Base-by-base conservation (phyloP, 78 protist species). In the Goniomonas avonlea region DNA sequence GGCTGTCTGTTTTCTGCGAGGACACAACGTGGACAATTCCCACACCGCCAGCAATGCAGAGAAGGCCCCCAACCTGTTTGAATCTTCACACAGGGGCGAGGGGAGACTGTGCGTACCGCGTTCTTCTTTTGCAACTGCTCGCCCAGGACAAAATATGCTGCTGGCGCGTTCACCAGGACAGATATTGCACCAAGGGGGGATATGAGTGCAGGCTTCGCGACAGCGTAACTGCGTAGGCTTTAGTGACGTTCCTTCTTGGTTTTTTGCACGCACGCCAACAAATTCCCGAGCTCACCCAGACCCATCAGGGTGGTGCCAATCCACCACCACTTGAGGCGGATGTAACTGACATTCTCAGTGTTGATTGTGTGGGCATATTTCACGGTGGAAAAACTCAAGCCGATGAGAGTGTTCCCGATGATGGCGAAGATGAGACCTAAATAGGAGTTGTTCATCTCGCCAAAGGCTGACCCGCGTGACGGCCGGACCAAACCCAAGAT, bases 171-270 rank as follows among this genome's bases (percentile, higher is more conserved):
- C 59, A 68, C 56, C 27, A 68, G 40, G 32, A 68, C 75, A 38
- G 75, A 68, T 7, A 68, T 23, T 4, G 75, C 75, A 0, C 75
- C 75, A n/a, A 68, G 75, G 13, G 75, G 75, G 4, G 75, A 68
- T n/a, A 68, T 68, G 31, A 68, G 56, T 2, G 75, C 38, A 7
- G 75, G 75, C 8, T 41, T 68, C 32, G 75, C 75, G 1, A 68
- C 23, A 1, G 75, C 38, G 56, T 68, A 68, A n/a, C n/a, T n/a
- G n/a, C n/a, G n/a, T n/a, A n/a, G n/a, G n/a, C n/a, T n/a, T n/a
- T n/a, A n/a, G n/a, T n/a, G n/a, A n/a, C n/a, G n/a, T n/a, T n/a
- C n/a, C n/a, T n/a, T n/a, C n/a, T n/a, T n/a, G n/a, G n/a, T n/a
- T n/a, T n/a, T n/a, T n/a, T n/a, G n/a, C n/a, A n/a, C n/a, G n/a